Evolutionary conservation across 441 rosid species (phyloP).

Genomic region (Erodium moschatum): DNA sequence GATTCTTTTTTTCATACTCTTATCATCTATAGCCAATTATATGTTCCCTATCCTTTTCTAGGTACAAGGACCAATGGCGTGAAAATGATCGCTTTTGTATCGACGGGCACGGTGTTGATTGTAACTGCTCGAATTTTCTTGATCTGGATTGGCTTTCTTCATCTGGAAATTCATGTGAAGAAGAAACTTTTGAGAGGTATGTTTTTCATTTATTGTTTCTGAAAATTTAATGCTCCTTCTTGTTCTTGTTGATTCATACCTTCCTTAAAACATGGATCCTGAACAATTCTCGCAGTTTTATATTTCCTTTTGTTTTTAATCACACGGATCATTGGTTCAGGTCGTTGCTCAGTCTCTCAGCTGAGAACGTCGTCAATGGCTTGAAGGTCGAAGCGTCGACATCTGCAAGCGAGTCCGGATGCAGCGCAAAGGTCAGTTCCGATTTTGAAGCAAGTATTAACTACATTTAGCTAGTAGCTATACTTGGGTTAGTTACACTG

Average conservation of each 20-base stretch:
- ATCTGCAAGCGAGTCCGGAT: conserved; percentile 19
- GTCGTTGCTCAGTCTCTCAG: conserved; percentile 45
- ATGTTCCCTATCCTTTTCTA: neutral
- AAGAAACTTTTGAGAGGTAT: conserved; percentile 70
- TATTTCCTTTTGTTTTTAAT: neutral
- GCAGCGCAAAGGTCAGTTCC: conserved; percentile 42
- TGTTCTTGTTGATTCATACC: neutral
- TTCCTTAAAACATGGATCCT: no score
- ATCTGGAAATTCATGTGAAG: conserved; percentile 93
- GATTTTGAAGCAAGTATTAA: no score
- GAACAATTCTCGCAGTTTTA: no score
- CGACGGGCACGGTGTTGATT: conserved; percentile 50
- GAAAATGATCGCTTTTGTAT: conserved; percentile 47
- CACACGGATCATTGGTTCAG: conserved; percentile 26
- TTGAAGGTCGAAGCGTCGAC: conserved; percentile 27
- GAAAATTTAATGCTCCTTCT: neutral
- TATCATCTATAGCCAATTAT: neutral
- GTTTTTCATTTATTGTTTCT: neutral
- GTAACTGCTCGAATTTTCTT: conserved; percentile 62
- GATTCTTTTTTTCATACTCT: no score
- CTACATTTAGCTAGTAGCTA: no score
- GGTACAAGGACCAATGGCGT: conserved; percentile 28
- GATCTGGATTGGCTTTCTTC: conserved; percentile 90
- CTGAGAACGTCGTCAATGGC: conserved; percentile 40
- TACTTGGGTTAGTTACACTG: no score